Conservation (phyloP, 1,139 yeast genomes). For the Magnusiomyces fungicola region DNA sequence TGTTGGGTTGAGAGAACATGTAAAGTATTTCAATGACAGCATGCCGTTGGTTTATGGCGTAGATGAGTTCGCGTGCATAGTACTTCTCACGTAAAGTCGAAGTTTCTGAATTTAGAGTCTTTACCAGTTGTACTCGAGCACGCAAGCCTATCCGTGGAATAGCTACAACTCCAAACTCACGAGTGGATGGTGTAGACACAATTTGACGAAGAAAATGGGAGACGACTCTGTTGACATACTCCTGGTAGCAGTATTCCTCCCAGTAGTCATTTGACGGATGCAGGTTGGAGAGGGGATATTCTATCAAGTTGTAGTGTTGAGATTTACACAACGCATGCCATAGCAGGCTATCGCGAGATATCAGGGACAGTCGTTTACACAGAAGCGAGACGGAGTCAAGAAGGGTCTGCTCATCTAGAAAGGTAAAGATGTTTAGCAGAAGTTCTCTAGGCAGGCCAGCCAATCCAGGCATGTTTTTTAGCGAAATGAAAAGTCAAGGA, state of each 20-base stretch:
- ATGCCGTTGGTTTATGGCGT: constrained; percentile 9
- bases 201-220: not conserved
- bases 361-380: not conserved
- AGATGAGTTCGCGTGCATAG: constrained; percentile 8
- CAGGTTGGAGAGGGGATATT: not conserved
- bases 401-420: not conserved
- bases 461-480: not conserved
- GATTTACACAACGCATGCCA: not conserved
- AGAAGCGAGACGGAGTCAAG: not conserved
- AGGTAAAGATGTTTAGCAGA: not conserved
- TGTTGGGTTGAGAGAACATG: constrained; percentile 4
- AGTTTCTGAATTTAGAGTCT: not conserved
- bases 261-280: not conserved
- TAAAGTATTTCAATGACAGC: constrained; percentile 1
- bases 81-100: constrained; percentile 5
- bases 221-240: not conserved
- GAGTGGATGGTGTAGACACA: not conserved
- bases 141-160: constrained; percentile 4
- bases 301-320: not conserved
- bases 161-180: not conserved
- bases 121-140: not conserved
- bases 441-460: constrained; percentile 3
- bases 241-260: constrained; percentile 3
- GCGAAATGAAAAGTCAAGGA: too few relatives aligned
- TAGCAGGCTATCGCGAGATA: constrained; percentile 1